These are phyloP conservation scores for Basipetospora chlamydospora DNA, from an alignment of 2,329 filamentous ascomycete genomes.

Conservation along the genomic window DNA sequence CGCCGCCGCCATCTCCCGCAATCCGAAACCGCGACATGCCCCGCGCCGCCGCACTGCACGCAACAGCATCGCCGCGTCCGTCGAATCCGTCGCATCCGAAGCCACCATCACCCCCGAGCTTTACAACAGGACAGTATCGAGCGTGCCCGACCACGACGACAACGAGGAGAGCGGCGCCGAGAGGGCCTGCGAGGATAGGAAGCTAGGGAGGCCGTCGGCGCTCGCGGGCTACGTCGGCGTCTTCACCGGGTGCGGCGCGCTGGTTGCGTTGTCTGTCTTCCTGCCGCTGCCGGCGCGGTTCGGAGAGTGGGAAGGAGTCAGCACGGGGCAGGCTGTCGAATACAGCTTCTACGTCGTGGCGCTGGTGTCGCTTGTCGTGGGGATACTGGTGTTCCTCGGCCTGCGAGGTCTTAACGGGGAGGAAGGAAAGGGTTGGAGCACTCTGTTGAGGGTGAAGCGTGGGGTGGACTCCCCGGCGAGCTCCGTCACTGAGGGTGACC, in stretches of 20 bases:
- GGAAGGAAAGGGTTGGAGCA: conserved; percentile 57
- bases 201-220: conserved; percentile 32
- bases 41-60: conserved; percentile 25
- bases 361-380: conserved; percentile 54
- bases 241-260: conserved; percentile 81
- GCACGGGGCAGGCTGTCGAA: conserved; percentile 59
- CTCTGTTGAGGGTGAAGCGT: conserved; percentile 32
- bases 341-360: conserved; percentile 84
- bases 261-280: conserved; percentile 70
- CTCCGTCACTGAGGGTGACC: no score
- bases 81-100: conserved; percentile 63
- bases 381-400: conserved; percentile 64
- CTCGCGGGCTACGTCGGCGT: conserved; percentile 84
- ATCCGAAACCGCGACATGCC: neutral
- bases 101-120: conserved; percentile 58
- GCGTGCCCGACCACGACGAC: neutral
- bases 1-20: conserved; percentile 9
- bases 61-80: conserved; percentile 41
- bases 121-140: conserved; percentile 26
- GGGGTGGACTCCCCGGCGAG: no score
- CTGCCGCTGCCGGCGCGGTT: conserved; percentile 77
- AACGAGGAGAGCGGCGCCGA: conserved; percentile 9
- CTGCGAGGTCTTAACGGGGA: conserved; percentile 57
- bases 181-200: conserved; percentile 10
- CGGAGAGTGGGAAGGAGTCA: conserved; percentile 52